phyloP scores from a whole-genome alignment of 495 filamentous ascomycete genomes.

The Friedmanniomyces simplex region DNA sequence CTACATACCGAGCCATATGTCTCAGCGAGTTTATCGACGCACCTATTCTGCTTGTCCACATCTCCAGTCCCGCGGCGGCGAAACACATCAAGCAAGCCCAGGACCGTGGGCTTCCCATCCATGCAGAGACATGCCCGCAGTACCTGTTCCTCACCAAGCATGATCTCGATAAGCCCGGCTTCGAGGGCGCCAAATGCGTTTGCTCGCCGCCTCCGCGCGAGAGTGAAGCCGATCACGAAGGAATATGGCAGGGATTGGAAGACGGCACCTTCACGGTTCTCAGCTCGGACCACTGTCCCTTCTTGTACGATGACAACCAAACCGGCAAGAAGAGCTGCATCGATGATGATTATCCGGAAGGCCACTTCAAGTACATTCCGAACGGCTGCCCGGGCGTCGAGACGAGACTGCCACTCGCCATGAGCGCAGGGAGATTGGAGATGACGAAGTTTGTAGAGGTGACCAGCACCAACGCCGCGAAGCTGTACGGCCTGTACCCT shows the following conservation, averaged over 20 bases:
- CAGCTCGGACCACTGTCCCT: constrained; percentile 46
- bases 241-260: constrained; percentile 26
- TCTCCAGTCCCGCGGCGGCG: constrained; percentile 40
- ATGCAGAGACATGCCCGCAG: constrained; percentile 54
- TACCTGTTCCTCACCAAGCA: constrained; percentile 50
- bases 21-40: constrained; percentile 43
- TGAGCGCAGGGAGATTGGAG: constrained; percentile 35
- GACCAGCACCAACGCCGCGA: constrained; percentile 45
- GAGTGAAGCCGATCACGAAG: constrained; percentile 22
- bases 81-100: constrained; percentile 46
- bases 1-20: constrained; percentile 47
- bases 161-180: constrained; percentile 39
- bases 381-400: constrained; percentile 52
- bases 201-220: constrained; percentile 26
- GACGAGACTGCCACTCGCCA: constrained; percentile 40
- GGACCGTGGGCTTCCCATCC: constrained; percentile 42
- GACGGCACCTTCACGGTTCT: constrained; percentile 41
- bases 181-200: constrained; percentile 35
- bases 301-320: constrained; percentile 38
- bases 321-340: constrained; percentile 40
- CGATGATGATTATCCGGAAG: constrained; percentile 33
- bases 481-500: constrained; percentile 48
- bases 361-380: constrained; percentile 42
- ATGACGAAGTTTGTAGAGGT: constrained; percentile 49
- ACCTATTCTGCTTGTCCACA: constrained; percentile 48